phyloP scores from a whole-genome alignment of 192 early-diverging fungal species.

The Allomyces macrogynus region DNA sequence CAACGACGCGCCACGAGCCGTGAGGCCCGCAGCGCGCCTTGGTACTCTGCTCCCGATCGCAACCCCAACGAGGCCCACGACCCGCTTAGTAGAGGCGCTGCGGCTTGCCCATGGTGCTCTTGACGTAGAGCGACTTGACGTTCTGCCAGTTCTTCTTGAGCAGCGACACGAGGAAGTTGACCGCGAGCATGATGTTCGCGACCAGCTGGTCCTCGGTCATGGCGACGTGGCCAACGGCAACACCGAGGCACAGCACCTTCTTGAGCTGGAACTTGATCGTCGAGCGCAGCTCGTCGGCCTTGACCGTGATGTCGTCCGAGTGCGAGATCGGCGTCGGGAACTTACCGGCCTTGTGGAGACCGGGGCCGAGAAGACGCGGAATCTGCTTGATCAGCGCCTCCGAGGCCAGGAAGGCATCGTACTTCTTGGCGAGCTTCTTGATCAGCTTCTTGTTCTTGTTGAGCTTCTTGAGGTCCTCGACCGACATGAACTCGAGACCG shows the following conservation, averaged over 20 bases:
- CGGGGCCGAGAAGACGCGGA: slow-evolving; percentile 91
- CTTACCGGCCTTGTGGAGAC: slow-evolving; percentile 97
- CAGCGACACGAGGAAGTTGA: slow-evolving; percentile 95
- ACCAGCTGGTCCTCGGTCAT: slow-evolving; percentile 91
- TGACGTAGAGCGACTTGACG: slow-evolving; percentile 93
- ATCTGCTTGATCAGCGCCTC: slow-evolving; percentile 98
- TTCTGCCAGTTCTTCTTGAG: slow-evolving; percentile 99
- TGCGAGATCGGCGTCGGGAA: slow-evolving; percentile 92
- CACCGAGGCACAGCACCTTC: slow-evolving; percentile 95
- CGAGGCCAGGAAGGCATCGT: slow-evolving; percentile 93
- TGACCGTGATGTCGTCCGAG: slow-evolving; percentile 62
- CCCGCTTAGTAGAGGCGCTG: slow-evolving; percentile 56
- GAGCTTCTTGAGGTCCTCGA: slow-evolving; percentile 97
- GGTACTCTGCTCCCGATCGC: no score
- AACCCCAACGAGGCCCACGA: no score
- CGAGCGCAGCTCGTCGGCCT: slow-evolving; percentile 80
- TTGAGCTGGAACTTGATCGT: slow-evolving; percentile 99
- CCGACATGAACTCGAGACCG: slow-evolving; percentile 73
- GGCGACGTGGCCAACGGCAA: slow-evolving; percentile 81
- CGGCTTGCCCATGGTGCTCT: slow-evolving; percentile 92
- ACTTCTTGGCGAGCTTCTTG: slow-evolving; percentile 98
- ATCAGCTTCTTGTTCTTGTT: slow-evolving; percentile 99
- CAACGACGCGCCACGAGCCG: no score
- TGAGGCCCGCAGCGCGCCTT: no score
- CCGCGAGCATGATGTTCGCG: slow-evolving; percentile 89